These are phyloP conservation scores for Trifolium pratense DNA, from an alignment of 306 rosid species.

Conservation along the genomic window DNA sequence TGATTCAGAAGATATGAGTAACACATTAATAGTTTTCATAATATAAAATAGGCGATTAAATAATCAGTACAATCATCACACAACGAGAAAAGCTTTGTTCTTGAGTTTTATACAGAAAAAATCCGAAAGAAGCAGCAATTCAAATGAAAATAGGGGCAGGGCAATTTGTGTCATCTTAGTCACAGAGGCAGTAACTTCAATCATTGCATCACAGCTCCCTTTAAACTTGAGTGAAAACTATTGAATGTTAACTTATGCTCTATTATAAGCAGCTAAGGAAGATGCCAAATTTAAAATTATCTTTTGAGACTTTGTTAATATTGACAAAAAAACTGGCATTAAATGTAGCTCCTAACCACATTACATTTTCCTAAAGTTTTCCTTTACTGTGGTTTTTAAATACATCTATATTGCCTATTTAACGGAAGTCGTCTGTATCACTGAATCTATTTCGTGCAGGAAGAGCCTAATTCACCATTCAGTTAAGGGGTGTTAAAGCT, in stretches of 20 bases:
- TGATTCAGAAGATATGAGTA: conserved; percentile 31
- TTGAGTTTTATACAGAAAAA: conserved; percentile 9
- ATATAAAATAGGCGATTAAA: conserved; percentile 23
- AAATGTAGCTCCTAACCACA: too few species aligned
- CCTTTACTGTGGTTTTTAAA: background rate
- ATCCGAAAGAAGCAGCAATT: conserved; percentile 10
- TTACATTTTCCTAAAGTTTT: too few species aligned
- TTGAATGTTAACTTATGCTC: background rate
- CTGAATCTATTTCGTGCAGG: background rate
- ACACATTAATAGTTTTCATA: conserved; percentile 29
- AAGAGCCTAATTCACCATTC: background rate
- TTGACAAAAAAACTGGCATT: too few species aligned
- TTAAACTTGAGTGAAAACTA: conserved; percentile 15
- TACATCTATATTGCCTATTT: background rate
- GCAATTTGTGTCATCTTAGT: too few species aligned
- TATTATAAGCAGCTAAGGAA: background rate
- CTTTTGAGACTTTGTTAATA: background rate
- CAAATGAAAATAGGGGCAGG: background rate
- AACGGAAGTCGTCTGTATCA: background rate
- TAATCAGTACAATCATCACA: background rate
- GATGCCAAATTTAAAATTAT: conserved; percentile 13
- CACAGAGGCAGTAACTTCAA: background rate
- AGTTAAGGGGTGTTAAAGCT: background rate
- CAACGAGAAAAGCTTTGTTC: conserved; percentile 29
- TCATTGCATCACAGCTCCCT: background rate